Evolutionary conservation across 2,329 filamentous ascomycete species (phyloP), one percentile per base, ranked within the genome.

Genomic region (Coniochaeta sp.): DNA sequence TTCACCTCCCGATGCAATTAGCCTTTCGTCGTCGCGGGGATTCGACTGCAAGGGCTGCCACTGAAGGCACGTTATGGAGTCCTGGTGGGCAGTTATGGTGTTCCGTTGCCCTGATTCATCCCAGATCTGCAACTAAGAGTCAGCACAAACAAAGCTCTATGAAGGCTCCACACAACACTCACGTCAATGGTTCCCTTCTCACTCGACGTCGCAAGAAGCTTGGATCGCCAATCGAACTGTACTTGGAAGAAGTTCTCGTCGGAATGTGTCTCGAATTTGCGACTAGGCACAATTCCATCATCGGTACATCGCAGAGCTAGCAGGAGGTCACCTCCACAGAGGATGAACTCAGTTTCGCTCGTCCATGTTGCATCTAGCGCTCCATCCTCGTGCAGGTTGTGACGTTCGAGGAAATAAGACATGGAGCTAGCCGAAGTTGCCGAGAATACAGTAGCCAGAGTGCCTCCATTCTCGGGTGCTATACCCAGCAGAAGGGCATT

Each of bases 131-230:
- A 55, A 47, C 43, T 11, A 16, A 36, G 3, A 36, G 54, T 57
- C 31, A 57, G 54, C 19, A 28, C n/a, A 24, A 2, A 22, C 12
- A n/a, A 3, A 2, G 22, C 19, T 24, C 6, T n/a, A 40, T n/a
- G n/a, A 40, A 57, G 3, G 11, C 16, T 16, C 22, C 26, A 43
- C 6, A 50, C 33, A 33, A 43, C n/a, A 70, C 84, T 76, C 76
- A 87, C 84, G 72, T 87, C 83, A 57, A 88, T 77, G 56, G 74
- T 78, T 28, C 85, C 85, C 64, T 80, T 83, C 57, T 86, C 81
- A 65, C 81, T 84, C 4, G 82, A 81, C 0, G 85, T 87, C 1
- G 85, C 85, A 16, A 81, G 78, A 34, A 85, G 67, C 55, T 76
- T 79, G 22, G 81, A 81, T 24, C 73, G 73, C 69, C 72, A 71